Percentiles rank a stretch among this genome's conserved stretches.
Evolutionary conservation across 2,329 filamentous ascomycete species (phyloP).

Genomic region (Neophaeococcomyces mojaviensis): DNA sequence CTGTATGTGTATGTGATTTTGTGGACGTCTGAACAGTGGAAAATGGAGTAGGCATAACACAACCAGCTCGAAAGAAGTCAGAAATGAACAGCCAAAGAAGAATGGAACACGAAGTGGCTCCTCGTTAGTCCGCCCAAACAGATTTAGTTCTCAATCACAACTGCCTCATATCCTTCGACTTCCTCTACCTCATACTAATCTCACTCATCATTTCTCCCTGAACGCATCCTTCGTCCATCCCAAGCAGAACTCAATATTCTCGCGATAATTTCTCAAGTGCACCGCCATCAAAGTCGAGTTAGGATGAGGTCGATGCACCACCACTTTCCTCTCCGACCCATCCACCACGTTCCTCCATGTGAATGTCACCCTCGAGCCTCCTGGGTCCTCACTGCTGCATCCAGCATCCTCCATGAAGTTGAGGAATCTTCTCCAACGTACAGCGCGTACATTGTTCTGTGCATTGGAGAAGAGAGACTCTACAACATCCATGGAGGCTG

Average conservation of each 20-base stretch:
- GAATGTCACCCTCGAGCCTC: not conserved
- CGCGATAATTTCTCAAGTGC: not conserved
- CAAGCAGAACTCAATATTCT: not conserved
- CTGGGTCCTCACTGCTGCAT: not conserved
- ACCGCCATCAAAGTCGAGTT: not conserved
- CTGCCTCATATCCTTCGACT: not conserved
- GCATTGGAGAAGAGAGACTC: not conserved
- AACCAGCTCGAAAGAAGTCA: too few species aligned
- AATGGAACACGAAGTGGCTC: too few species aligned
- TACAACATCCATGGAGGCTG: not conserved
- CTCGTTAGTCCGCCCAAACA: too few species aligned
- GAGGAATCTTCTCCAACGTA: not conserved
- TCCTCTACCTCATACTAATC: not conserved
- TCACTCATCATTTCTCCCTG: constrained; percentile 1
- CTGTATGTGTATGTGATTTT: too few species aligned
- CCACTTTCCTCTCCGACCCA: not conserved
- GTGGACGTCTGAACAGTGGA: too few species aligned
- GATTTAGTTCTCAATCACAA: not conserved
- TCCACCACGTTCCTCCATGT: not conserved
- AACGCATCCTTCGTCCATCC: constrained; percentile 1
- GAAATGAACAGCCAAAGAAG: too few species aligned
- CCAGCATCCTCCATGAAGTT: constrained; percentile 5
- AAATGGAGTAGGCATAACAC: too few species aligned
- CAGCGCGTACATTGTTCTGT: not conserved
- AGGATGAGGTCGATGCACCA: constrained; percentile 2